These are phyloP conservation scores for Alternaria sp. DNA, from an alignment of 2,329 filamentous ascomycete genomes.

Conservation along the genomic window DNA sequence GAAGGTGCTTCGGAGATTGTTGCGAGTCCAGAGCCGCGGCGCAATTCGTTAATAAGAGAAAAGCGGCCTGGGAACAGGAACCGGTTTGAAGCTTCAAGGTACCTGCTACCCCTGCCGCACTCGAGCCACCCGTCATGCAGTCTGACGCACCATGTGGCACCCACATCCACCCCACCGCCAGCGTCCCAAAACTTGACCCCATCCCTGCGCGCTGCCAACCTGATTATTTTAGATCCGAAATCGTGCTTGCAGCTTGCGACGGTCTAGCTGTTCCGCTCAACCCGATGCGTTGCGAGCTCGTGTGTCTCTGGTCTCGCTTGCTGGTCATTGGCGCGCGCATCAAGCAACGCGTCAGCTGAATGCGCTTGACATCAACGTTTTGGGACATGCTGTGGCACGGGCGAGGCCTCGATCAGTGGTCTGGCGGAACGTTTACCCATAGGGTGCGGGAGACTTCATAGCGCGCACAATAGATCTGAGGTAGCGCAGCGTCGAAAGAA, in stretches of 20 bases:
- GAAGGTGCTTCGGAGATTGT: slow-evolving; percentile 21
- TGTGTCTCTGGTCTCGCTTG: neutral
- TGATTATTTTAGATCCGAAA: neutral
- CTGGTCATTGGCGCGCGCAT: slow-evolving; percentile 3
- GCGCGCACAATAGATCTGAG: neutral
- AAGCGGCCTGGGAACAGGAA: slow-evolving; percentile 37
- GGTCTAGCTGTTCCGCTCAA: neutral
- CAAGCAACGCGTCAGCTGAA: slow-evolving; percentile 9
- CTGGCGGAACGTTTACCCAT: neutral
- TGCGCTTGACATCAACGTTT: slow-evolving; percentile 10
- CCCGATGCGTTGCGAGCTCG: slow-evolving; percentile 9
- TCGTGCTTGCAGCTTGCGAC: neutral
- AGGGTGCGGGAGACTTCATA: neutral
- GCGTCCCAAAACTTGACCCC: slow-evolving; percentile 39
- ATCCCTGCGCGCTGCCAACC: slow-evolving; percentile 29
- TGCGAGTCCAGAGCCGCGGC: slow-evolving; percentile 27
- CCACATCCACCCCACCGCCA: slow-evolving; percentile 31
- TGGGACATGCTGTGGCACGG: neutral
- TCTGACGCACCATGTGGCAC: slow-evolving; percentile 48
- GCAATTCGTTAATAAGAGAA: slow-evolving; percentile 44
- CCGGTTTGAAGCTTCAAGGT: slow-evolving; percentile 45
- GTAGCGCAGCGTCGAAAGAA: neutral
- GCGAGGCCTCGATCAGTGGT: neutral
- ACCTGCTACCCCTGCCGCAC: slow-evolving; percentile 39
- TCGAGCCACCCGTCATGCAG: slow-evolving; percentile 46